Evolutionary conservation across 1,284 basidiomycete genomes (phyloP), one percentile per base, ranked within the genome.

Genomic region (Tilletia walkeri): DNA sequence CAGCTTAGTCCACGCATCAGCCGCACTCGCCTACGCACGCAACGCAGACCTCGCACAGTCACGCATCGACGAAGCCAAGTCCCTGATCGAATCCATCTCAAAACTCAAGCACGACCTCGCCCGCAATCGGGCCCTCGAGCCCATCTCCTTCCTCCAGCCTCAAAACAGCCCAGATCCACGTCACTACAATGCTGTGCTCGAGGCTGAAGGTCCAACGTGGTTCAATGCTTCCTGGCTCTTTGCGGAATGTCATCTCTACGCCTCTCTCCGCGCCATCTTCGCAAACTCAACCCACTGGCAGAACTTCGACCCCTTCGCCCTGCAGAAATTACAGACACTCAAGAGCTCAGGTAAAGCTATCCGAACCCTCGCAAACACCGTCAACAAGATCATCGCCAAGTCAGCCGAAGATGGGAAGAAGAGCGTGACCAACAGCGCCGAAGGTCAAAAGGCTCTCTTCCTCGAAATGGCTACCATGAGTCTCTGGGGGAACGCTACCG

Each of bases 41-140:
- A 82, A 85, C 72, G 88, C 88, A 69, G 88, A 90, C 80, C 69
- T 72, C 53, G 82, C 77, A 24, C 86, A 86, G 80, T 5, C 6
- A 16, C 56, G 56, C 56, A 76, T 86, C 34, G 76, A 80, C 18
- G 91, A 94, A 81, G 63, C 63, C 38, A 48, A 65, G 20, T 36
- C 38, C 12, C 89, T 95, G 75, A 93, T 97, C 70, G 87, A 88
- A 70, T 87, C 88, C 76, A 87, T 95, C 70, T 90, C 91, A 77
- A 89, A 89, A 78, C 86, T 98, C 73, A 96, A 95, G 85, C 92
- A 95, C 85, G 89, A 92, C 80, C 94, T 97, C 90, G 90, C 89
- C 0, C 87, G 92, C 73, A 91, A 97, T 84, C 88, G 88, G 65
- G 84, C 87, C 2, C 85, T 99, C 59, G 86, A 89, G 90, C 70